A percentile compares a stretch with the other conserved stretches of the same genome.
Evolutionary conservation across 441 rosid species (phyloP).

Genomic region (Corymbia calophylla): DNA sequence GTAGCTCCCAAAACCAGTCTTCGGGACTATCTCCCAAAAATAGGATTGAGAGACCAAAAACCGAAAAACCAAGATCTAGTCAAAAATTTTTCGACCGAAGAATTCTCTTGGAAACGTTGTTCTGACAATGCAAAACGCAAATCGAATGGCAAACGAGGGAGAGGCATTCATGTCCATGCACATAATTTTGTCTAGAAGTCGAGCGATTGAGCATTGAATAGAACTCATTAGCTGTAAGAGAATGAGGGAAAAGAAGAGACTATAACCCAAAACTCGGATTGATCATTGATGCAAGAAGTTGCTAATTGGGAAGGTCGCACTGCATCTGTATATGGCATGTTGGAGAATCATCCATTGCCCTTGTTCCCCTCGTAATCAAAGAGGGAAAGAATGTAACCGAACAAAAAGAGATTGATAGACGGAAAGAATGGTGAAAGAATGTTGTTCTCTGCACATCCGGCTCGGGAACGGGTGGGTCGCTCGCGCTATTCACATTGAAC

Average conservation of each 20-base stretch:
- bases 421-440: background rate
- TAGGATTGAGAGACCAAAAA: background rate
- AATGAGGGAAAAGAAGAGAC: background rate
- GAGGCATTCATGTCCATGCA: background rate
- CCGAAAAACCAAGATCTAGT: background rate
- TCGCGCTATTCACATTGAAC: background rate
- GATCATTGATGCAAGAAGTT: background rate
- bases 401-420: background rate
- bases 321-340: background rate
- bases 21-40: background rate
- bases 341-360: background rate
- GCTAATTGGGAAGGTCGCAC: background rate
- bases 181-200: background rate
- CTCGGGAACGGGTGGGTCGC: background rate
- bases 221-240: background rate
- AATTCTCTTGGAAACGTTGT: background rate
- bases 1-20: background rate
- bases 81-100: background rate
- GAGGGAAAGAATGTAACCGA: background rate
- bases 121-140: background rate
- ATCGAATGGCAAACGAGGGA: background rate
- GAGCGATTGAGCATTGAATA: background rate
- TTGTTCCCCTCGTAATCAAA: background rate
- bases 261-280: background rate
- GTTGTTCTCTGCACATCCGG: background rate